phyloP scores from a whole-genome alignment of 2,329 filamentous ascomycete genomes.

The Penicillium sp. region DNA sequence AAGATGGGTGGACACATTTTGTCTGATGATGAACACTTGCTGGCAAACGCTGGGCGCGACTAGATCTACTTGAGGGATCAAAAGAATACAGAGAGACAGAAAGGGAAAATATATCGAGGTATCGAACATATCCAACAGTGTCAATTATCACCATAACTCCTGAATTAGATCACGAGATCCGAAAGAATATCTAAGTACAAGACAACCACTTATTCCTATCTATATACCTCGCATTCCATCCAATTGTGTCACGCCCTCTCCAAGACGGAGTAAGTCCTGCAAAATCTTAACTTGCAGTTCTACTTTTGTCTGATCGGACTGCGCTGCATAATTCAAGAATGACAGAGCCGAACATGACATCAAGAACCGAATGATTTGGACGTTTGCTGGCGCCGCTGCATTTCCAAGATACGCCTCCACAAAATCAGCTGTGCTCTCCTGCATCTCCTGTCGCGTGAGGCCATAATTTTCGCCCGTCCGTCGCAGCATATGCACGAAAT shows the following conservation, averaged over 20 bases:
- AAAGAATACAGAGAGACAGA: background rate
- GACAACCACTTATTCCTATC: background rate
- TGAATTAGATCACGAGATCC: background rate
- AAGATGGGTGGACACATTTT: background rate
- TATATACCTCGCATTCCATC: background rate
- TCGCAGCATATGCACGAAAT: conserved; percentile 1
- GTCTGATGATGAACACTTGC: background rate
- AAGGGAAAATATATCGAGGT: background rate
- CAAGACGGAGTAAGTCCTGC: background rate
- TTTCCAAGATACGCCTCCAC: background rate
- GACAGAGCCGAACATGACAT: conserved; percentile 3
- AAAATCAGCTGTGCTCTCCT: background rate
- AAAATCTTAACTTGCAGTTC: background rate
- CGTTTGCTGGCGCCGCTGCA: background rate
- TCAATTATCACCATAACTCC: background rate
- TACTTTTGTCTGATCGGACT: background rate
- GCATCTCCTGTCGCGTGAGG: background rate
- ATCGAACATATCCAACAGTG: background rate
- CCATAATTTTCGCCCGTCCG: background rate
- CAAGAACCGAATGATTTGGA: background rate
- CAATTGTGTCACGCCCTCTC: background rate
- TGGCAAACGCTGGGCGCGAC: background rate
- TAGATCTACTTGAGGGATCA: background rate
- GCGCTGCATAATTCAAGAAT: background rate
- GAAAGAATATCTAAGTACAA: conserved; percentile 1